Evolutionary conservation across 2,329 filamentous ascomycete genomes (phyloP), one percentile per base, ranked within the genome.

Genomic region (Diaporthe sp.): DNA sequence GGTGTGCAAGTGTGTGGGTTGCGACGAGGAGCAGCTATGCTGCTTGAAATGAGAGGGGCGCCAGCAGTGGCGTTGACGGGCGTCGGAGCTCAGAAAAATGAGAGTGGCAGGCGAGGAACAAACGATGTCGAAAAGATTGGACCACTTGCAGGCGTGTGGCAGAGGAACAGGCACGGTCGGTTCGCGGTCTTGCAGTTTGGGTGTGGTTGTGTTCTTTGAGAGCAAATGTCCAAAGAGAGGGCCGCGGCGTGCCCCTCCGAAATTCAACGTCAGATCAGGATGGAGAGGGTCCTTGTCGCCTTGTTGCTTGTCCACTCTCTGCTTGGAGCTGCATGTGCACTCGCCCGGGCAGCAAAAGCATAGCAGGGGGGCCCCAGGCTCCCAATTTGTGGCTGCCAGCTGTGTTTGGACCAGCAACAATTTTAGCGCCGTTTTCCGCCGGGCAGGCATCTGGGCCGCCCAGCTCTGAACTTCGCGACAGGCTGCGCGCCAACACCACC

Each of bases 1-100:
- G 79, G 75, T 78, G 79, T 79, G 80, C 80, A 77, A 77, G 78
- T 76, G 61, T 39, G 39, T 42, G 57, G 57, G 65, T 31, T 67
- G 58, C 72, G 72, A 53, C 57, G 58, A 47, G 73, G 73, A 58
- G 78, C 74, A 74, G 74, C 71, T 37, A 63, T 37, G 74, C 76
- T 76, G 74, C 74, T 67, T 73, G 60, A 37, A 55, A 44, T 55
- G 63, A 34, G 57, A 65, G 71, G 55, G 57, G 60, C 73, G 76
- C 76, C 72, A 75, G 47, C 70, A 60, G 61, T 67, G n/a, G 65
- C 57, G 47, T 25, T 28, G 37, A 34, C 37, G 31, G 68, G 34
- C 10, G 34, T 53, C 28, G 61, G 57, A 44, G 39, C 15, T 72
- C 47, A 53, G 61, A 25, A 37, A 67, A 76, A 76, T 39, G 71